Conservation (phyloP, 2,329 filamentous ascomycete species). For the Elsinoe perseae region DNA sequence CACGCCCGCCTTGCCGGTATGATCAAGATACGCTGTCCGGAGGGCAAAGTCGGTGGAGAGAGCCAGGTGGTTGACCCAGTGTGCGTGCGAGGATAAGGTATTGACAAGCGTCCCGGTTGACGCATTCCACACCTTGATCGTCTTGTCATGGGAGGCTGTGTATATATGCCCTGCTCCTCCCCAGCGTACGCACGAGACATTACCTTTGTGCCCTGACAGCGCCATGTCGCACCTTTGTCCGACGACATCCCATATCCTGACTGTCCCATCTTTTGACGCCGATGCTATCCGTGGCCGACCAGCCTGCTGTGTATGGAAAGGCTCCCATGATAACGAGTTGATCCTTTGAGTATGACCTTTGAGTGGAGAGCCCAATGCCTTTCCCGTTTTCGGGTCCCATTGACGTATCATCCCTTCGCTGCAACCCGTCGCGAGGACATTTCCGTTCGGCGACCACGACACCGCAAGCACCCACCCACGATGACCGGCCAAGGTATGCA, state of each 20-base stretch:
- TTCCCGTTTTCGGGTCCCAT: conserved; percentile 79
- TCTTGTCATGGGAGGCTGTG: conserved; percentile 83
- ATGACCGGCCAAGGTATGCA: conserved; percentile 79
- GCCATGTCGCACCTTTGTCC: conserved; percentile 72
- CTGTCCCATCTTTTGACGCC: conserved; percentile 80
- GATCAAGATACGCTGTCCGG: conserved; percentile 79
- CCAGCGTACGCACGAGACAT: conserved; percentile 87
- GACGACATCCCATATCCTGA: conserved; percentile 78
- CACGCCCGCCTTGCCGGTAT: conserved; percentile 57
- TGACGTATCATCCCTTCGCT: conserved; percentile 89
- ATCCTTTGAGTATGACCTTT: conserved; percentile 88
- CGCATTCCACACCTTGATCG: conserved; percentile 82
- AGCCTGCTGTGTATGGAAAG: conserved; percentile 71
- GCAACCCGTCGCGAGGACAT: conserved; percentile 74
- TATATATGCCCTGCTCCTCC: conserved; percentile 82
- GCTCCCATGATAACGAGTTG: conserved; percentile 83
- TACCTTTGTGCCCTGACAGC: conserved; percentile 79
- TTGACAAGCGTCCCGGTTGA: conserved; percentile 70
- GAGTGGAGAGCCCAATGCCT: conserved; percentile 60
- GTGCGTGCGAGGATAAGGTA: conserved; percentile 72
- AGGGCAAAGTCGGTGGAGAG: conserved; percentile 88
- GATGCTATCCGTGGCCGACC: conserved; percentile 75
- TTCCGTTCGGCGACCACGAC: conserved; percentile 76
- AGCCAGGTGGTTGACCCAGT: conserved; percentile 93
- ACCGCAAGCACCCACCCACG: conserved; percentile 84